Conservation (phyloP, 352 stramenopile species). For the Phytophthora podocarpi region DNA sequence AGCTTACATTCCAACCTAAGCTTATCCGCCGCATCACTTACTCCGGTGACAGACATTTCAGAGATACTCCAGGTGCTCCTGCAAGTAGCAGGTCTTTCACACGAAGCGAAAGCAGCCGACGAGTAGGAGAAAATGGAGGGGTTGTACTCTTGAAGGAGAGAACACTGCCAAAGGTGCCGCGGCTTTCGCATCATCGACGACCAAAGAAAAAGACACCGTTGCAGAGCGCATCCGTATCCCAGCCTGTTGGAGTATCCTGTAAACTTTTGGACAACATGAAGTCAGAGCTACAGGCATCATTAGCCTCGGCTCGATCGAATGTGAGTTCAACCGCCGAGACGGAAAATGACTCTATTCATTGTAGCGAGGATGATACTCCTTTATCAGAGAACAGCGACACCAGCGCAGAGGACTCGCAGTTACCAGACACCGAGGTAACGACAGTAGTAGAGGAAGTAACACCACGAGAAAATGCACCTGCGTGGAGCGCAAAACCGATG, state of each 20-base stretch:
- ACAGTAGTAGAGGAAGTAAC: constrained; percentile 5
- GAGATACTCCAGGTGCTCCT: constrained; percentile 18
- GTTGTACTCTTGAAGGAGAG: constrained; percentile 34
- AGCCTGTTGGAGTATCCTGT: constrained; percentile 66
- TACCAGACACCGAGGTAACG: constrained; percentile 6
- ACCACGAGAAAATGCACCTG: constrained; percentile 2
- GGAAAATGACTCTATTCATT: not conserved
- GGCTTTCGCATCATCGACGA: constrained; percentile 32
- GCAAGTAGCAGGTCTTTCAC: constrained; percentile 15
- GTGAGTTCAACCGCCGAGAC: constrained; percentile 2
- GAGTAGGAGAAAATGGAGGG: constrained; percentile 19
- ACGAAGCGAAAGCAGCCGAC: constrained; percentile 32
- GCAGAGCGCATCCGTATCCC: constrained; percentile 44
- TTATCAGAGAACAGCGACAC: constrained; percentile 6
- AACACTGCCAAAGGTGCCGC: constrained; percentile 43
- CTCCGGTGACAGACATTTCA: constrained; percentile 43
- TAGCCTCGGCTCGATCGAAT: constrained; percentile 26
- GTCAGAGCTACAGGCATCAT: constrained; percentile 64
- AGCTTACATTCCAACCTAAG: constrained; percentile 87
- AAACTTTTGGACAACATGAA: constrained; percentile 72
- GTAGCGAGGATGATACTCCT: constrained; percentile 1
- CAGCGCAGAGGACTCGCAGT: not conserved
- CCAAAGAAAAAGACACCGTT: constrained; percentile 37
- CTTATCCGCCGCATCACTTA: constrained; percentile 73
- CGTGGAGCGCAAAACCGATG: constrained; percentile 56